Evolutionary conservation across 805 yeast species (phyloP), one percentile per base, ranked within the genome.

Genomic region (Cephaloascus albidus): DNA sequence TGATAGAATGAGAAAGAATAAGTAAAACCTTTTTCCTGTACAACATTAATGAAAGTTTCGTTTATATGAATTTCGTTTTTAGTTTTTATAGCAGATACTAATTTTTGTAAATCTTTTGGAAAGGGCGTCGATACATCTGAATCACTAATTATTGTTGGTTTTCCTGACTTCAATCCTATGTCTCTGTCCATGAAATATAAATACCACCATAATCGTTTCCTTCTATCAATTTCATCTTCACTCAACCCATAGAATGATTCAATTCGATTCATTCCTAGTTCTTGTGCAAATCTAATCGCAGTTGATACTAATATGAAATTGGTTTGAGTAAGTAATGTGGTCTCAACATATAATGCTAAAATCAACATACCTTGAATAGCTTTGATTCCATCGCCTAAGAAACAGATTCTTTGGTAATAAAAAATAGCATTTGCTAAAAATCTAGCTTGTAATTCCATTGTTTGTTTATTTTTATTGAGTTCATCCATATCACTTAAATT

Each of bases 281-380:
- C 79, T 36, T 69, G 72, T 0, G 81, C 81, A 44, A 66, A 68
- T 43, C 80, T 60, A 4, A 74, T 63, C 4, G 77, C 74, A 1
- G 70, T 61, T 2, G 74, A 52, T 3, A 66, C 51, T 15, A 76
- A 46, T 37, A 64, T 56, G 39, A 60, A 64, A 4, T 69, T 62
- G 10, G 68, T 56, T 32, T 72, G 74, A 1, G 69, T 54, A 20
- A 70, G 64, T 37, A 52, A 45, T 16, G 57, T 51, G 8, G 55
- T 51, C 31, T 62, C 69, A 12, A 65, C 46, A 34, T 47, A 44
- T 33, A 47, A 38, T 31, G 53, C 40, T 43, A 49, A 35, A 30
- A 48, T 40, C 30, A 54, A 40, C 8, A 54, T 46, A 2, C 54
- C 59, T 28, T 46, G 48, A 20, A 55, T 43, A 1, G 57, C 42